Evolutionary conservation across 495 filamentous ascomycete genomes (phyloP), one percentile per base, ranked within the genome.

Genomic region (Achaetomiella virescens): DNA sequence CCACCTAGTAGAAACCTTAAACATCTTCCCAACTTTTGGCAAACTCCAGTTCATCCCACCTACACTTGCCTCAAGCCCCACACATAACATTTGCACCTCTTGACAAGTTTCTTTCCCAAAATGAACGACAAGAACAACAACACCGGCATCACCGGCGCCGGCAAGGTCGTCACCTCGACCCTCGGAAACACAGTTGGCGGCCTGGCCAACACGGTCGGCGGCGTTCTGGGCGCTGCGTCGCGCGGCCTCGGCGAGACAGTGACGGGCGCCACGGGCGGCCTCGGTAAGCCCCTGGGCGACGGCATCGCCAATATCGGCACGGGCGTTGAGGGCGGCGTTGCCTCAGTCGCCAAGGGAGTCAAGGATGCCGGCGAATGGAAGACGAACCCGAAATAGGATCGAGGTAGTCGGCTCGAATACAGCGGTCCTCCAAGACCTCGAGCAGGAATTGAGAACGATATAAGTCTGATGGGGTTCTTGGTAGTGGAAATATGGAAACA

Each of bases 341-440:
- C 75, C 17, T 66, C 62, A 31, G 76, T 86, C 33, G 78, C 81
- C 11, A 76, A 80, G 67, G 84, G 84, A 0, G 77, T 86, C 36
- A 84, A 89, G 73, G 75, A 86, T 65, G 84, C 85, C 25, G 85
- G 85, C 3, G 72, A 87, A 69, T 84, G 84, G 76, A 83, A 79
- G 74, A 80, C 75, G 58, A 56, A 59, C 35, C 57, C 66, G 25
- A 48, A 58, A 25, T 17, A 48, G 21, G 35, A 36, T n/a, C n/a
- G n/a, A n/a, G n/a, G n/a, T n/a, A n/a, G n/a, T n/a, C n/a, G n/a
- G n/a, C n/a, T n/a, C n/a, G n/a, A n/a, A n/a, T n/a, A n/a, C n/a
- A n/a, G n/a, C n/a, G n/a, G n/a, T n/a, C n/a, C n/a, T n/a, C n/a
- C n/a, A n/a, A n/a, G n/a, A n/a, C n/a, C n/a, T n/a, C n/a, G n/a